Evolutionary conservation across 2,329 filamentous ascomycete species (phyloP), one percentile per base, ranked within the genome.

Genomic region (Knufia fluminis): DNA sequence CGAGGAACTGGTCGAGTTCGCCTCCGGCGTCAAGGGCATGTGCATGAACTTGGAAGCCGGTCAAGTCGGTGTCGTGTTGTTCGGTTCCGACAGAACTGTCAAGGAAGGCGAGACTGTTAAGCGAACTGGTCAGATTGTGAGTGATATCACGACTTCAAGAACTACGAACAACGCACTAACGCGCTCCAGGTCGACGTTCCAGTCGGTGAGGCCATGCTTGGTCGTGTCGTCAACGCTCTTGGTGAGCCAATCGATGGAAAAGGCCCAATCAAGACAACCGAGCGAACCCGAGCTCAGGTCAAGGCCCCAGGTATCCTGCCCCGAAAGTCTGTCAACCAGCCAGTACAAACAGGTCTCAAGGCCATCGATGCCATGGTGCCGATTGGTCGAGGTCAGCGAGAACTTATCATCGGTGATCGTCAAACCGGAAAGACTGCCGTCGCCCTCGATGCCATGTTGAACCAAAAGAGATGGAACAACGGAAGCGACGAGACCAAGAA

Each of bases 41-140:
- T 97, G 91, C 87, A 97, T 98, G 91, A 98, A 98, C 86, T 84
- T 98, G 76, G 92, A 98, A 79, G 92, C 92, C 74, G 92, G 92
- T 73, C 92, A 97, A 77, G 92, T 98, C 78, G 92, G 92, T 95
- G 90, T 98, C 68, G 92, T 98, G 82, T 82, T 98, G 69, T 98
- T 98, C 82, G 92, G 92, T 84, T 97, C 92, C 69, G 92, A 98
- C 78, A 90, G 92, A 90, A 82, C 96, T 66, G 92, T 98, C 83
- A 92, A 88, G 81, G 92, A 98, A 77, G 92, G 92, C 70, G 91
- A 98, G 82, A 91, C 86, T 61, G 92, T 98, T 75, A 97, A 95
- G 86, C 91, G 92, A 84, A 98, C 92, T 66, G 92, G 92, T 73
- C 80, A 94, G 77, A 98, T 98, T 84, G 92, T 95, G 75, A 76